A percentile compares a stretch with the other conserved stretches of the same genome.
phyloP scores from a whole-genome alignment of 2,329 filamentous ascomycete genomes.

The Microsporum ferrugineum region DNA sequence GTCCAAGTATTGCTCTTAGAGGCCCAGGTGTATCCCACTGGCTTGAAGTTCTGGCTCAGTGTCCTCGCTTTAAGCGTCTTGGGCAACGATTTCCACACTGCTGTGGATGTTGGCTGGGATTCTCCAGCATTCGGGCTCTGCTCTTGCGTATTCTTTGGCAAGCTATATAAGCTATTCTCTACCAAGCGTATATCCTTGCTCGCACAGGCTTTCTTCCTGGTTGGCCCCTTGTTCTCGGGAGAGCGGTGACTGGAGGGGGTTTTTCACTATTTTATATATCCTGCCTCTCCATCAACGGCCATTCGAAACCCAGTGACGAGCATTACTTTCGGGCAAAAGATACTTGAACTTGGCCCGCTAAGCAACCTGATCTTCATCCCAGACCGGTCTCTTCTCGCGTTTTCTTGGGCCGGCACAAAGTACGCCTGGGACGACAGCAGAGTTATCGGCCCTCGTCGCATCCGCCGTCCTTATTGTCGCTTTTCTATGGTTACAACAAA shows the following conservation, averaged over 20 bases:
- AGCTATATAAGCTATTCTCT: slow-evolving; percentile 25
- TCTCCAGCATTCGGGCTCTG: slow-evolving; percentile 15
- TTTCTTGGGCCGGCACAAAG: background rate
- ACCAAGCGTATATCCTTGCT: slow-evolving; percentile 20
- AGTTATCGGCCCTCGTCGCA: background rate
- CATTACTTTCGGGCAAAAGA: background rate
- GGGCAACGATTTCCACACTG: slow-evolving; percentile 19
- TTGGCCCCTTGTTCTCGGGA: slow-evolving; percentile 19
- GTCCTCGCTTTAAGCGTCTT: slow-evolving; percentile 17
- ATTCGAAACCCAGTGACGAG: background rate
- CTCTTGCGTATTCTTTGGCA: slow-evolving; percentile 18
- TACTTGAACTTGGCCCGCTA: background rate
- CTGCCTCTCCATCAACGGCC: background rate
- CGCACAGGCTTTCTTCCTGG: slow-evolving; percentile 14
- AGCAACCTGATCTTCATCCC: background rate
- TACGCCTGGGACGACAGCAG: background rate
- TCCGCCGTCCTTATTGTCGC: slow-evolving; percentile 19
- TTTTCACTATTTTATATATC: slow-evolving; percentile 9
- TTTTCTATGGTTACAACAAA: slow-evolving; percentile 23
- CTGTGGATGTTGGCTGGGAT: slow-evolving; percentile 24
- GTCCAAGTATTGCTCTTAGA: background rate
- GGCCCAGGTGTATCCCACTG: background rate
- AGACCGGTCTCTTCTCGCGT: background rate
- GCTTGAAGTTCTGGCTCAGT: slow-evolving; percentile 5
- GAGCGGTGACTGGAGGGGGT: slow-evolving; percentile 24